Evolutionary conservation across 2,329 filamentous ascomycete genomes (phyloP).

Genomic region (Ophiostoma angusticollis): DNA sequence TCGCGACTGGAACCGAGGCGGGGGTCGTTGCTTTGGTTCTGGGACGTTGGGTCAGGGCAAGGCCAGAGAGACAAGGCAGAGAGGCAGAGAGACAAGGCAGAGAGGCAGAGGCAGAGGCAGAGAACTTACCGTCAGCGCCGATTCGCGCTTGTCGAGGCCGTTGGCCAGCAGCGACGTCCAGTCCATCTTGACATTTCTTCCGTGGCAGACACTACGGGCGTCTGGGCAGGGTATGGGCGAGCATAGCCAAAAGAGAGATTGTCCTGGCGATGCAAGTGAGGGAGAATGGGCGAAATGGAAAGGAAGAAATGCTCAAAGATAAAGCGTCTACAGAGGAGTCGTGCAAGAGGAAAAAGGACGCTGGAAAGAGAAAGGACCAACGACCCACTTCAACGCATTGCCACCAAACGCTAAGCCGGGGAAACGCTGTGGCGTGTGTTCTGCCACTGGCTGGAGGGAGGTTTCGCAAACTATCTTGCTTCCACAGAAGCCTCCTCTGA

Average conservation of each 20-base stretch:
- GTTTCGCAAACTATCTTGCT: too few species aligned
- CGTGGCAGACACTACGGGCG: background rate
- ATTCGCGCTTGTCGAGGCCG: slow-evolving; percentile 5
- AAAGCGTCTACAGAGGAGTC: too few species aligned
- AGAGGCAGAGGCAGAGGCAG: too few species aligned
- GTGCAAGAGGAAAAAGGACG: too few species aligned
- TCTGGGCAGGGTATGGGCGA: background rate
- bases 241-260: background rate
- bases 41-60: background rate
- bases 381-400: too few species aligned
- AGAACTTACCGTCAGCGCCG: slow-evolving; percentile 3
- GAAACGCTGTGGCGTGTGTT: too few species aligned
- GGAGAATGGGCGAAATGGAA: too few species aligned
- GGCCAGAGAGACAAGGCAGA: background rate
- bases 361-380: too few species aligned
- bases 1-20: slow-evolving; percentile 31
- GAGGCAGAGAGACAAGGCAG: background rate
- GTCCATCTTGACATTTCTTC: slow-evolving; percentile 12
- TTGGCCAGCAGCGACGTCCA: slow-evolving; percentile 6
- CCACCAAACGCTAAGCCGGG: too few species aligned
- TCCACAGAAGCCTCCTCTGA: too few species aligned
- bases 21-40: slow-evolving; percentile 24
- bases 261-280: background rate
- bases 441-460: background rate
- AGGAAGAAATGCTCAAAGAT: too few species aligned